Base-by-base conservation (phyloP, 129 eudicot species). In the Flaveria robusta region DNA sequence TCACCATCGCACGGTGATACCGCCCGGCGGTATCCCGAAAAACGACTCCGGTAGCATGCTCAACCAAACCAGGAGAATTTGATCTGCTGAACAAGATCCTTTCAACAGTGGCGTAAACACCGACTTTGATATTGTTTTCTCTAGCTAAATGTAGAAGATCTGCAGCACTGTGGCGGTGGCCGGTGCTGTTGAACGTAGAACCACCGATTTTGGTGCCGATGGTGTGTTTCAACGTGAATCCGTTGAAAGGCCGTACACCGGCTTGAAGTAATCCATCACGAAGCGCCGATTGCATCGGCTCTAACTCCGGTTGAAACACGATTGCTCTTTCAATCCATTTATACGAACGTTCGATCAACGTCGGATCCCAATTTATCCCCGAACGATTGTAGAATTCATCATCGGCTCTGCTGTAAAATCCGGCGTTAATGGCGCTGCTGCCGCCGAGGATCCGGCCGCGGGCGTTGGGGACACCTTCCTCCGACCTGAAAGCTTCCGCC, bases 361-460 rank as follows among this genome's bases (percentile, higher is more conserved):
- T 9, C 3, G 71, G 47, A 83, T 90, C 88, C 87, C 87, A 93
- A 71, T 68, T 71, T 2, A 90, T 56, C 0, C 97, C 92, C 0
- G 98, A 90, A 1, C 74, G 75, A 15, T 15, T 47, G 39, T 83
- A 93, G 54, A 93, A 93, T 0, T 87, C 91, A 10, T 77, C 85
- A 49, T 90, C 97, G 16, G 97, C 96, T 41, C 98, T 72, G 69
- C 96, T 88, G 67, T 93, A 93, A 49, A 88, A 88, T 9, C 98
- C 97, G 10, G 93, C 98, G 58, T 93, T 90, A 7, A 93, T 88
- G 20, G 88, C 91, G 58, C 98, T 93, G 73, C 97, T 93, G 22
- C 98, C 98, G 10, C 97, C 98, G 23, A 93, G 96, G 74, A 93
- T 82, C 2, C 97, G 82, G 20, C 97, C 98, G 9, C 97, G 78